A percentile compares a stretch with the other conserved stretches of the same genome.
Conservation (phyloP, 495 filamentous ascomycete genomes). For the Talaromyces ruber region DNA sequence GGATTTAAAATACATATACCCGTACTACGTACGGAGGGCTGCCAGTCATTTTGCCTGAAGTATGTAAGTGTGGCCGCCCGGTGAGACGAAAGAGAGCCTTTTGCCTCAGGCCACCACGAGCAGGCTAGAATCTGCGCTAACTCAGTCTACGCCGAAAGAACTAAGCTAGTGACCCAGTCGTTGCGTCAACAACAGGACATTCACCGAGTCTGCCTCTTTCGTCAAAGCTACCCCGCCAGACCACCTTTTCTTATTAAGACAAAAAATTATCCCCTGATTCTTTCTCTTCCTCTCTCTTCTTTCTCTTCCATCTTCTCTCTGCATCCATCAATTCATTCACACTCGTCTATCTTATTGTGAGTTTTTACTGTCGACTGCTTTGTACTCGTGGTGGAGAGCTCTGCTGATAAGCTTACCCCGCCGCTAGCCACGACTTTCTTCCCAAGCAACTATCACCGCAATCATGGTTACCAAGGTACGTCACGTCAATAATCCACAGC, state of each 20-base stretch:
- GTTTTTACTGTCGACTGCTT: neutral
- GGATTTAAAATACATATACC: neutral
- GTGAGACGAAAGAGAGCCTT: slow-evolving; percentile 13
- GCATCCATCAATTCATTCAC: slow-evolving; percentile 10
- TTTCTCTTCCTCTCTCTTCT: slow-evolving; percentile 10
- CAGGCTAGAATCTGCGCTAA: neutral
- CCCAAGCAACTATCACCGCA: slow-evolving; percentile 10
- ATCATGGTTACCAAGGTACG: slow-evolving; percentile 39
- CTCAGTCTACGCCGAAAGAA: neutral
- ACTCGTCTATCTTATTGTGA: slow-evolving; percentile 4
- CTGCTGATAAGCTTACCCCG: slow-evolving; percentile 2
- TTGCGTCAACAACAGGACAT: slow-evolving; percentile 34
- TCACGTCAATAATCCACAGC: neutral
- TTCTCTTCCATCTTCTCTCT: slow-evolving; percentile 12
- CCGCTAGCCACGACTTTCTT: slow-evolving; percentile 9
- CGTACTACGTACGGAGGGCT: no score
- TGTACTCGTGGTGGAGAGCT: neutral
- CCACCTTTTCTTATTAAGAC: slow-evolving; percentile 13
- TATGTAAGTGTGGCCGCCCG: slow-evolving; percentile 13
- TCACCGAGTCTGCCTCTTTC: slow-evolving; percentile 17
- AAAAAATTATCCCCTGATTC: slow-evolving; percentile 14
- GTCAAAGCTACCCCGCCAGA: slow-evolving; percentile 20
- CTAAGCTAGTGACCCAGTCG: slow-evolving; percentile 24
- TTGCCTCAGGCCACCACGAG: neutral
- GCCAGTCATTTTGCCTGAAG: neutral